phyloP scores from a whole-genome alignment of 2,329 filamentous ascomycete genomes.

The Aspergillus pseudotamarii region DNA sequence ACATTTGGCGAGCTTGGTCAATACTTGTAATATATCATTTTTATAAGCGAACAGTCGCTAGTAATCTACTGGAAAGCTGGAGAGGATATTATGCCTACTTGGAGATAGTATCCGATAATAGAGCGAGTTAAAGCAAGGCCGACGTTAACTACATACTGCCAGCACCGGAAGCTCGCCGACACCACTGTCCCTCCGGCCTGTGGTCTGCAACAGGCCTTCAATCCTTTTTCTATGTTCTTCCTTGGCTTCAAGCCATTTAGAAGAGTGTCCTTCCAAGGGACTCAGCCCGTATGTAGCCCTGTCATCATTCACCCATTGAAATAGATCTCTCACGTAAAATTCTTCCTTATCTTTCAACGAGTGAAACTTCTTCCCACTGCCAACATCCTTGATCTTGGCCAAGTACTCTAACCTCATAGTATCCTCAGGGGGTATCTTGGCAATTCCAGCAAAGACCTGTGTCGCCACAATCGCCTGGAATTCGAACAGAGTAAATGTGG shows the following conservation, averaged over 20 bases:
- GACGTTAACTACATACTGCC: conserved; percentile 9
- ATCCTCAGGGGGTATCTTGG: conserved; percentile 49
- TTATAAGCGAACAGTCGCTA: background rate
- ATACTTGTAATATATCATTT: background rate
- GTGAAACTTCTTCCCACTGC: conserved; percentile 40
- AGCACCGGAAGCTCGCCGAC: conserved; percentile 16
- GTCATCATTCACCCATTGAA: conserved; percentile 40
- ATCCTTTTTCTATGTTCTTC: conserved; percentile 27
- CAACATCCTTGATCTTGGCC: conserved; percentile 28
- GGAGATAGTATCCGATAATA: background rate
- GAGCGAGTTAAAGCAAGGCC: background rate
- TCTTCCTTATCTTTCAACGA: conserved; percentile 40
- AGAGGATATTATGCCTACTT: background rate
- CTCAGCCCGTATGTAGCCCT: conserved; percentile 22
- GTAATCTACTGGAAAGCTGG: background rate
- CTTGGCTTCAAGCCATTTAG: conserved; percentile 32
- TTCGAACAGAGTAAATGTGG: conserved; percentile 71
- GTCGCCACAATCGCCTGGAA: conserved; percentile 68
- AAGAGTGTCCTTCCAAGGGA: conserved; percentile 34
- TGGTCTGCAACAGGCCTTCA: conserved; percentile 14
- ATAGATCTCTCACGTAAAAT: conserved; percentile 35
- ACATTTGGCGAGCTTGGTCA: background rate
- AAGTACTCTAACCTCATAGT: conserved; percentile 41
- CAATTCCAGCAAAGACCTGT: conserved; percentile 57
- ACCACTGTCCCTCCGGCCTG: conserved; percentile 14